Evolutionary conservation across 352 stramenopile species (phyloP).

Genomic region (Pythium apleroticum): DNA sequence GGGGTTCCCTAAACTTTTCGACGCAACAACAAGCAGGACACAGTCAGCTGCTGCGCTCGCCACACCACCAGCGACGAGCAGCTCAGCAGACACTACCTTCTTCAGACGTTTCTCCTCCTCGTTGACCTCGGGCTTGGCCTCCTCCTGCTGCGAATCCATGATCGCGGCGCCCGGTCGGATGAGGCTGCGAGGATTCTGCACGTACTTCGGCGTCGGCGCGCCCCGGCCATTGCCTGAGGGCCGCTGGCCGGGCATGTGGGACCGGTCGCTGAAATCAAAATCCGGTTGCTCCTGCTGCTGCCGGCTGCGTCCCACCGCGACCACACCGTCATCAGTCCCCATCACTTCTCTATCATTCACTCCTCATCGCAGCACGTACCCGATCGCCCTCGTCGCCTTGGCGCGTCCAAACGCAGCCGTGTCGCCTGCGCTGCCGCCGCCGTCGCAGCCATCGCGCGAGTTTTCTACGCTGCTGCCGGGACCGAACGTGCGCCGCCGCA

Average conservation of each 20-base stretch:
- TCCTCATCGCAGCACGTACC: not conserved
- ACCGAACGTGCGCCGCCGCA: slow-evolving; percentile 19
- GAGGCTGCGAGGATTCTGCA: not conserved
- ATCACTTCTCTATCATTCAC: not conserved
- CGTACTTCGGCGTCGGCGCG: slow-evolving; percentile 10
- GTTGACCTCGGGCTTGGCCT: not conserved
- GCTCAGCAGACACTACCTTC: slow-evolving; percentile 8
- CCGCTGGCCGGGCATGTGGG: not conserved
- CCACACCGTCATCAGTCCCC: not conserved
- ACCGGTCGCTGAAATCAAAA: slow-evolving; percentile 6
- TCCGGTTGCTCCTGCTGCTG: not conserved
- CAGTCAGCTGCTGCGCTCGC: not conserved
- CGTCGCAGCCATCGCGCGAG: slow-evolving; percentile 11
- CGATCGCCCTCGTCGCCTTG: slow-evolving; percentile 2
- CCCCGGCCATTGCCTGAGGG: not conserved
- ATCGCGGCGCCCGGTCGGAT: slow-evolving; percentile 12
- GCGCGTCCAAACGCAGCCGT: slow-evolving; percentile 16
- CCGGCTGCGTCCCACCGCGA: not conserved
- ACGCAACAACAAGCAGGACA: not conserved
- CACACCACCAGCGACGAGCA: not conserved
- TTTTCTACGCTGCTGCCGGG: slow-evolving; percentile 21
- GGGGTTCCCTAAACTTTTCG: not conserved
- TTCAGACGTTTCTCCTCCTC: slow-evolving; percentile 23
- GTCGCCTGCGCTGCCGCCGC: not conserved
- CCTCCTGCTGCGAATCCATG: slow-evolving; percentile 3